Conservation (phyloP, 2,329 filamentous ascomycete genomes). For the Colletotrichum incanum region DNA sequence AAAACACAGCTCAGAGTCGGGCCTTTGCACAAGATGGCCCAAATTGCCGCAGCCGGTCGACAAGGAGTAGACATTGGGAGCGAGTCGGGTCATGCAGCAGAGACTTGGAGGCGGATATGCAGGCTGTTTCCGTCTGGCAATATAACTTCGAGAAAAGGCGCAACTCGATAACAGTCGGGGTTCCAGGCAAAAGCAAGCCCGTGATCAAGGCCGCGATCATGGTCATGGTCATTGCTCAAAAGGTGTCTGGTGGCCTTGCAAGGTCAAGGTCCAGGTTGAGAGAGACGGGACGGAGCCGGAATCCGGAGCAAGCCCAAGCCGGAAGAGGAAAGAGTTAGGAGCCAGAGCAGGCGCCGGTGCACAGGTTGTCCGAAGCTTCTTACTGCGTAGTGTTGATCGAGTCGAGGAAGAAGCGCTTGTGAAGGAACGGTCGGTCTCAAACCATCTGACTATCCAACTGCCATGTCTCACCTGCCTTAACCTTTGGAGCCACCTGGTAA, state of each 20-base stretch:
- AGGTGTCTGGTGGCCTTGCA: not conserved
- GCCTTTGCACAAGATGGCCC: constrained; percentile 29
- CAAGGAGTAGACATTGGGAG: constrained; percentile 28
- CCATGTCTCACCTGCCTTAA: not conserved
- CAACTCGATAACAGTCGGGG: constrained; percentile 3
- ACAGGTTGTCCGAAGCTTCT: not conserved
- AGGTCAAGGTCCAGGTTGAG: constrained; percentile 20
- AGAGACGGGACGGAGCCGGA: constrained; percentile 12
- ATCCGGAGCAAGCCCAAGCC: constrained; percentile 6
- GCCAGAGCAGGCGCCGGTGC: constrained; percentile 1
- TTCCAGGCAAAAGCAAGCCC: constrained; percentile 5
- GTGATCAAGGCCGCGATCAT: not conserved
- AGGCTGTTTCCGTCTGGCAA: not conserved
- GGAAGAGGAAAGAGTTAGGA: not conserved
- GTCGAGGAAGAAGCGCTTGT: not conserved
- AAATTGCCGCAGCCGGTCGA: constrained; percentile 16
- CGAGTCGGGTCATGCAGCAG: constrained; percentile 1
- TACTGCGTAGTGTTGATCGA: not conserved
- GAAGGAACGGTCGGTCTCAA: not conserved
- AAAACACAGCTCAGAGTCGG: constrained; percentile 24
- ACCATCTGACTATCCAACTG: not conserved
- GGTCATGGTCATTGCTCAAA: constrained; percentile 1
- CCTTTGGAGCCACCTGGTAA: not conserved
- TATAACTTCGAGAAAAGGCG: not conserved
- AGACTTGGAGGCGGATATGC: not conserved